Evolutionary conservation across 345 rosid genomes (phyloP).

Genomic region (Syzygium aqueum): DNA sequence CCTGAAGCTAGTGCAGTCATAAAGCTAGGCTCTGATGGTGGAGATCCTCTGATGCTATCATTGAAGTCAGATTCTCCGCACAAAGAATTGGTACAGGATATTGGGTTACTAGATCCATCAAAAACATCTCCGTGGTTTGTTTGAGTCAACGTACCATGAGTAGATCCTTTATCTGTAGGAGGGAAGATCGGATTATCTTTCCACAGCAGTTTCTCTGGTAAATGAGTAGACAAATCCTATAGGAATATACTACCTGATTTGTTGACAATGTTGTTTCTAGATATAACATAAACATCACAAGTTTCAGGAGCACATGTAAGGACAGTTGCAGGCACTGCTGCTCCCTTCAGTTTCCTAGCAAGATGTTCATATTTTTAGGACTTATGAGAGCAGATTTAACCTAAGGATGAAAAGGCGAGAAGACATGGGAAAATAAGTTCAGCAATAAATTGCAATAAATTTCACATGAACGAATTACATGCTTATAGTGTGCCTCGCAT

Average conservation of each 20-base stretch:
- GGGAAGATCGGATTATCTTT: not conserved
- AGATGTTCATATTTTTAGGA: not conserved
- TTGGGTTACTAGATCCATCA: constrained; percentile 11
- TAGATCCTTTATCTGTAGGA: constrained; percentile 12
- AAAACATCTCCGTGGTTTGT: constrained; percentile 14
- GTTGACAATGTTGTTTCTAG: constrained; percentile 26
- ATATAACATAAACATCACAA: constrained; percentile 47
- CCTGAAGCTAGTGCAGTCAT: constrained; percentile 10
- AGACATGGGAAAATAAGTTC: not conserved
- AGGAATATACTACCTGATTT: constrained; percentile 25
- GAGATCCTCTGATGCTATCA: constrained; percentile 7
- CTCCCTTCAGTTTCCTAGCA: constrained; percentile 46
- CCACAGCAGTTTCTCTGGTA: not conserved
- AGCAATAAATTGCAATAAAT: not conserved
- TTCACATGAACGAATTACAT: not conserved
- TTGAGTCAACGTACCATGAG: not conserved
- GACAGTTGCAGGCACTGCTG: constrained; percentile 42
- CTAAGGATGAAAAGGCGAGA: not conserved
- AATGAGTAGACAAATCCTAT: constrained; percentile 19
- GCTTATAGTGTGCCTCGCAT: not conserved
- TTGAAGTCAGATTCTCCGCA: constrained; percentile 13
- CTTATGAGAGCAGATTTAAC: not conserved
- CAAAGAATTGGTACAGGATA: constrained; percentile 12
- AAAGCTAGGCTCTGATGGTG: constrained; percentile 12
- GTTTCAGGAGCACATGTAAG: constrained; percentile 36